Evolutionary conservation across 169 alveolate species (phyloP).

Genomic region (Toxoplasma gondii): DNA sequence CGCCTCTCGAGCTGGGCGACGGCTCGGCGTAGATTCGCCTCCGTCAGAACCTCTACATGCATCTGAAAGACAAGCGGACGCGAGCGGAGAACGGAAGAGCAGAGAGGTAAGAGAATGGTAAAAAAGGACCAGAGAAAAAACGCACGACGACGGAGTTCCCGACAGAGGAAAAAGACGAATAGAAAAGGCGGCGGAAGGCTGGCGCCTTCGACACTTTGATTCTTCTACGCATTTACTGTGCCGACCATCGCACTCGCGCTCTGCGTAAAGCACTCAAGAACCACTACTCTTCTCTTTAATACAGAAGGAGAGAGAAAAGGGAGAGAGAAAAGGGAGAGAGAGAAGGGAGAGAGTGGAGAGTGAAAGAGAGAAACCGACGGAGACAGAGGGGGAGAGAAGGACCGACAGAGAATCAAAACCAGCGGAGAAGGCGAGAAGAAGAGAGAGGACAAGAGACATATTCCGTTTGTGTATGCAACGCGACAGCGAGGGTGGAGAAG

Average conservation of each 20-base stretch:
- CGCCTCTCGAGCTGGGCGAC: constrained; percentile 65
- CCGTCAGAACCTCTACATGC: constrained; percentile 55
- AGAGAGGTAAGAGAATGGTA: background rate
- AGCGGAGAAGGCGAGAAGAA: too few species aligned
- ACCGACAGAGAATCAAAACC: too few species aligned
- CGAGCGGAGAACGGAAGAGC: background rate
- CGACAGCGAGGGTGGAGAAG: too few species aligned
- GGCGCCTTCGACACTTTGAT: background rate
- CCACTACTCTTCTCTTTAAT: too few species aligned
- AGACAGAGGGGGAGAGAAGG: background rate
- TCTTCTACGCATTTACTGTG: too few species aligned
- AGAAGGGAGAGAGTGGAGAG: background rate
- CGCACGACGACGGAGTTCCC: background rate
- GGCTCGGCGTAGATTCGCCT: constrained; percentile 44
- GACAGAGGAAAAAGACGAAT: background rate
- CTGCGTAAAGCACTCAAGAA: too few species aligned
- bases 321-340: too few species aligned
- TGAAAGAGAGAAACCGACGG: too few species aligned
- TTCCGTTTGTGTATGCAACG: too few species aligned
- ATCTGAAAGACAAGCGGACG: constrained; percentile 16
- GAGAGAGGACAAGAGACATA: too few species aligned
- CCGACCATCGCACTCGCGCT: too few species aligned
- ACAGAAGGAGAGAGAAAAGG: too few species aligned
- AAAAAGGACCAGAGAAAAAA: background rate
- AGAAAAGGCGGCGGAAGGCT: background rate